phyloP scores from a whole-genome alignment of 176 grass and related monocot species.

The Oryza nivara region DNA sequence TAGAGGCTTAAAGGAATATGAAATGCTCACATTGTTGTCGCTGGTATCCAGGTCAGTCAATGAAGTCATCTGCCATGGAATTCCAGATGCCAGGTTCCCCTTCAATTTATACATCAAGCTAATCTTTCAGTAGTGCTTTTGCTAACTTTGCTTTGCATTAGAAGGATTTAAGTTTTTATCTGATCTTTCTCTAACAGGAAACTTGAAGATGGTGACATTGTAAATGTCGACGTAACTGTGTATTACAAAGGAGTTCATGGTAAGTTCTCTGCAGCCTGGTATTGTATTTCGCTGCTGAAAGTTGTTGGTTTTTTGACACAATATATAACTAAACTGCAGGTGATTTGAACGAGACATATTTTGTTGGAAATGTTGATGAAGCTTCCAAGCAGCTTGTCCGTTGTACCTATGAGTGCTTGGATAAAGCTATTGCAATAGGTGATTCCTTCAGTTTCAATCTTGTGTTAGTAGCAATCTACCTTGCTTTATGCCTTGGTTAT shows the following conservation, averaged over 20 bases:
- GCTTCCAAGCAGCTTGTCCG: slow-evolving; percentile 90
- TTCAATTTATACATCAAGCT: slow-evolving; percentile 28
- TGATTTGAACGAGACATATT: slow-evolving; percentile 98
- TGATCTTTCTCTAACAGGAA: slow-evolving; percentile 59
- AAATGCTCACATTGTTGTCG: slow-evolving; percentile 26
- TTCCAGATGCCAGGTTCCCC: slow-evolving; percentile 92
- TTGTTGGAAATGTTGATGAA: slow-evolving; percentile 97
- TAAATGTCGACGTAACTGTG: slow-evolving; percentile 94
- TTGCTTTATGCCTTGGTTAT: slow-evolving; percentile 27
- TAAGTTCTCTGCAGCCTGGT: slow-evolving; percentile 50
- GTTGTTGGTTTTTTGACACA: slow-evolving; percentile 13
- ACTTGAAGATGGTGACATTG: slow-evolving; percentile 97
- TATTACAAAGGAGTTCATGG: slow-evolving; percentile 94
- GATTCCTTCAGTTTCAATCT: slow-evolving; percentile 17
- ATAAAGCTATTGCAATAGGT: slow-evolving; percentile 99
- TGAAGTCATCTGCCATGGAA: slow-evolving; percentile 99
- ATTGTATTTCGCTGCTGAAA: slow-evolving; percentile 27
- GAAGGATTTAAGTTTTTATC: slow-evolving; percentile 43
- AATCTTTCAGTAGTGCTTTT: slow-evolving; percentile 34
- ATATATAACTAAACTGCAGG: slow-evolving; percentile 54
- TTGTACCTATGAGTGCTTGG: slow-evolving; percentile 93
- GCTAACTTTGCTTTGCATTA: slow-evolving; percentile 10
- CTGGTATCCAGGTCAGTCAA: slow-evolving; percentile 82
- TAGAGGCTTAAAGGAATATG: slow-evolving; percentile 25
- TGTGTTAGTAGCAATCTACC: slow-evolving; percentile 18